Conservation (phyloP, 1,284 basidiomycete genomes). For the Trametes sp. region DNA sequence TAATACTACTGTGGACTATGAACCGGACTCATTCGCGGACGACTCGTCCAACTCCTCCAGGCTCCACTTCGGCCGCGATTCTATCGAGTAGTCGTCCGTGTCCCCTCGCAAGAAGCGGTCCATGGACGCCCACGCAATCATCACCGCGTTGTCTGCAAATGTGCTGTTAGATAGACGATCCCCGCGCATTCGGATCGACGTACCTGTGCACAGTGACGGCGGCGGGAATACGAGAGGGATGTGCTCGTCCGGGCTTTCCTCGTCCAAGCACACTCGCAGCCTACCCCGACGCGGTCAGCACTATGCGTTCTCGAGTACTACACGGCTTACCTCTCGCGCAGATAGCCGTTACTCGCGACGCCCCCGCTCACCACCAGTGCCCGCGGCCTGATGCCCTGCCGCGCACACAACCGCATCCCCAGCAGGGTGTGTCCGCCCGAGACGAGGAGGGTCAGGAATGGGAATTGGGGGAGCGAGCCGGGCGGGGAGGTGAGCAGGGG, state of each 20-base stretch:
- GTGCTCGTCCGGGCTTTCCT: slow-evolving; percentile 41
- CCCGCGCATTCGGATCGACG: not conserved
- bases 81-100: slow-evolving; percentile 70
- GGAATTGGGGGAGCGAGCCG: slow-evolving; percentile 68
- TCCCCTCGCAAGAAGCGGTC: slow-evolving; percentile 74
- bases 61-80: slow-evolving; percentile 71
- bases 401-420: slow-evolving; percentile 58
- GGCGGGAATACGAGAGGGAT: slow-evolving; percentile 73
- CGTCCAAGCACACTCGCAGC: slow-evolving; percentile 49
- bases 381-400: slow-evolving; percentile 50
- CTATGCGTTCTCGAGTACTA: no score
- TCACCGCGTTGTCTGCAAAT: slow-evolving; percentile 88
- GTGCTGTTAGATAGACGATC: not conserved
- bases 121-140: slow-evolving; percentile 94
- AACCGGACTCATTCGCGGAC: no score
- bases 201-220: slow-evolving; percentile 82
- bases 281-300: slow-evolving; percentile 42
- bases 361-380: slow-evolving; percentile 88
- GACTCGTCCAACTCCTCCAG: slow-evolving; percentile 59
- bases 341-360: slow-evolving; percentile 83
- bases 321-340: slow-evolving; percentile 58
- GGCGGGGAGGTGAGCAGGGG: slow-evolving; percentile 72
- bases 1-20: no score
- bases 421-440: slow-evolving; percentile 92
- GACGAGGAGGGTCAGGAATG: slow-evolving; percentile 87